phyloP scores from a whole-genome alignment of 2,329 filamentous ascomycete genomes.

The Cytospora leucostoma region DNA sequence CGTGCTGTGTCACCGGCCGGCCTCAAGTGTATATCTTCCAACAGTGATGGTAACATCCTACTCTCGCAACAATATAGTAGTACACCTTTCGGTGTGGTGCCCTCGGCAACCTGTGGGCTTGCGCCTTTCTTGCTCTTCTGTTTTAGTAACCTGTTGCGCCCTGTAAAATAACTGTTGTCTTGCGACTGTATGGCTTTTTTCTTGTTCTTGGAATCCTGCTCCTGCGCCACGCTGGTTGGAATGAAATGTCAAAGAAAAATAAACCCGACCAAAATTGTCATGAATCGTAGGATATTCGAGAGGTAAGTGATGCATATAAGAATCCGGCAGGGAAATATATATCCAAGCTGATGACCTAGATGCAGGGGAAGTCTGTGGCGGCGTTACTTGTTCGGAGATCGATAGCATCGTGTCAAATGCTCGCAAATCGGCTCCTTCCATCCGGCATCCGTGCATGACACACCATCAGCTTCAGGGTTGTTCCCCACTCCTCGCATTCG shows the following conservation, averaged over 20 bases:
- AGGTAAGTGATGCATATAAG: neutral
- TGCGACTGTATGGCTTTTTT: slow-evolving; percentile 4
- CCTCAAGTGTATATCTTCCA: slow-evolving; percentile 3
- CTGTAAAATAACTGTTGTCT: neutral
- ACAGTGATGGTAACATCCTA: neutral
- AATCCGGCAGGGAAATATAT: no score
- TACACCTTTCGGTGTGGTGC: slow-evolving; percentile 5
- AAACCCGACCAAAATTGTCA: neutral
- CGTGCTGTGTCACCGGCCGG: slow-evolving; percentile 16
- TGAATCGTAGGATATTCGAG: neutral
- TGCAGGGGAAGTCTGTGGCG: neutral
- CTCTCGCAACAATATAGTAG: neutral
- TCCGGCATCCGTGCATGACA: slow-evolving; percentile 85
- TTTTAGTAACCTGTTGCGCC: neutral
- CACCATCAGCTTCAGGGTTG: slow-evolving; percentile 86
- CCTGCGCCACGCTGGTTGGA: slow-evolving; percentile 7
- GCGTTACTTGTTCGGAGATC: no score
- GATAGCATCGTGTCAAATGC: slow-evolving; percentile 41
- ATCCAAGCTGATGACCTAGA: neutral
- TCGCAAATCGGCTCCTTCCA: slow-evolving; percentile 46
- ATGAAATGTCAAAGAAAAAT: neutral
- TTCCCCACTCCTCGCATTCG: slow-evolving; percentile 85
- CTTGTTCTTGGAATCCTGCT: slow-evolving; percentile 1
- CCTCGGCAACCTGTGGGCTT: slow-evolving; percentile 9
- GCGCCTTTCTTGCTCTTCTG: slow-evolving; percentile 24